Evolutionary conservation across 192 early-diverging fungal species (phyloP).

Genomic region (Phlyctochytrium planicorne): DNA sequence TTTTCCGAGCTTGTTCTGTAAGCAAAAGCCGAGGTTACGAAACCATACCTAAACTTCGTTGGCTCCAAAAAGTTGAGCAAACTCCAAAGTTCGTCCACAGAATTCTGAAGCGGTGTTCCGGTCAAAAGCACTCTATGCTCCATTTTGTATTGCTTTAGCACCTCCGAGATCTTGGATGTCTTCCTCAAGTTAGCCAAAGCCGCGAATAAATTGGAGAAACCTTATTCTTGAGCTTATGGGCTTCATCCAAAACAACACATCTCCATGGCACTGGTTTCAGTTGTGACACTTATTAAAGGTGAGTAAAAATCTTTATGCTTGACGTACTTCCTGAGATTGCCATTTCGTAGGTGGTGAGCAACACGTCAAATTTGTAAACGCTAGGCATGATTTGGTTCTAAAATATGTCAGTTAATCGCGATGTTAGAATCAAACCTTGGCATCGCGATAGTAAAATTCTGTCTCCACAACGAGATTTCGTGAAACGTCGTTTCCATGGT

Average conservation of each 20-base stretch:
- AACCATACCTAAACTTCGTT: constrained; percentile 50
- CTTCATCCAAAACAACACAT: constrained; percentile 78
- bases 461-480: constrained; percentile 79
- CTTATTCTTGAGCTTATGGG: constrained; percentile 84
- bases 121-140: constrained; percentile 78
- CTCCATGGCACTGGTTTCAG: constrained; percentile 72
- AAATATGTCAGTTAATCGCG: neutral
- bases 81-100: constrained; percentile 77
- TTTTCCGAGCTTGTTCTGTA: constrained; percentile 45
- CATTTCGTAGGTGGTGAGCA: constrained; percentile 67
- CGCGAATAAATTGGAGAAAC: constrained; percentile 8
- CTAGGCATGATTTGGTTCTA: constrained; percentile 28
- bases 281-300: constrained; percentile 48
- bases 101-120: constrained; percentile 84
- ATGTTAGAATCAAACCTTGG: constrained; percentile 18
- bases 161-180: constrained; percentile 73
- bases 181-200: neutral
- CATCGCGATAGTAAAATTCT: constrained; percentile 72
- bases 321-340: constrained; percentile 49
- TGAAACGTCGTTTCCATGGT: constrained; percentile 68
- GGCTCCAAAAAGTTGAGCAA: constrained; percentile 82
- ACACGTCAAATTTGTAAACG: constrained; percentile 56
- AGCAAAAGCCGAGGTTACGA: neutral
- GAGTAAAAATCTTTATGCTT: constrained; percentile 17
- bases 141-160: constrained; percentile 71